phyloP scores from a whole-genome alignment of 768 basidiomycete genomes.

The Butyriboletus loyo region DNA sequence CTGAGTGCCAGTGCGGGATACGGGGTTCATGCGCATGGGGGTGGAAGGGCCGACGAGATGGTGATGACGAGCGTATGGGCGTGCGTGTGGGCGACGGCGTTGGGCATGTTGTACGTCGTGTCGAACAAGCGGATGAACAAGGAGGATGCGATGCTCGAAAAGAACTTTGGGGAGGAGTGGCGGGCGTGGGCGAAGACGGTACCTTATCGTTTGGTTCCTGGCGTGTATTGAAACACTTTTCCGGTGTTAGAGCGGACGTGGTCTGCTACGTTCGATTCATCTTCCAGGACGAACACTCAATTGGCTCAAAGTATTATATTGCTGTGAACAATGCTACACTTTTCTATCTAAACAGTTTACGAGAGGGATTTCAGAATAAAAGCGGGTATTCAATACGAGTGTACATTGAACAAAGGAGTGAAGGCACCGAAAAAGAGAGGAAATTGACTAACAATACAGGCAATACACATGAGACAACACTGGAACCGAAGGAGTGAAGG shows the following conservation, averaged over 20 bases:
- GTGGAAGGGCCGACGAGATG: not conserved
- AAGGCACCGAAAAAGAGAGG: not conserved
- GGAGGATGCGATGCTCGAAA: conserved; percentile 31
- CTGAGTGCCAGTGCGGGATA: not conserved
- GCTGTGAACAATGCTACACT: conserved; percentile 15
- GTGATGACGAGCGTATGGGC: not conserved
- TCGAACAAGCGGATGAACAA: conserved; percentile 17
- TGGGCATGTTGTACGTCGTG: not conserved
- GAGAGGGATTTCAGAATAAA: not conserved
- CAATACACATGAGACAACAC: not conserved
- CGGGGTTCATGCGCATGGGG: not conserved
- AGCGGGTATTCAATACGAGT: conserved; percentile 21
- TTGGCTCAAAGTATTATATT: not conserved
- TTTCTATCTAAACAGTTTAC: conserved; percentile 24
- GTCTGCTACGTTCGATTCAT: no score
- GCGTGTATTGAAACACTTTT: conserved; percentile 10
- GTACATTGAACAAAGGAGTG: not conserved
- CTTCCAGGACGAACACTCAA: not conserved
- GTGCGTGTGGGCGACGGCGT: not conserved
- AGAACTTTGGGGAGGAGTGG: conserved; percentile 28
- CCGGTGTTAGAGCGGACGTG: not conserved
- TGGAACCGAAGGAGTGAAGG: not conserved
- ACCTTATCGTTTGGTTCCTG: conserved; percentile 22
- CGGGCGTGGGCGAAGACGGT: conserved; percentile 22
- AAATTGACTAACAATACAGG: conserved; percentile 30